Base-by-base conservation (phyloP, 768 basidiomycete genomes). In the Lyophyllum atratum region DNA sequence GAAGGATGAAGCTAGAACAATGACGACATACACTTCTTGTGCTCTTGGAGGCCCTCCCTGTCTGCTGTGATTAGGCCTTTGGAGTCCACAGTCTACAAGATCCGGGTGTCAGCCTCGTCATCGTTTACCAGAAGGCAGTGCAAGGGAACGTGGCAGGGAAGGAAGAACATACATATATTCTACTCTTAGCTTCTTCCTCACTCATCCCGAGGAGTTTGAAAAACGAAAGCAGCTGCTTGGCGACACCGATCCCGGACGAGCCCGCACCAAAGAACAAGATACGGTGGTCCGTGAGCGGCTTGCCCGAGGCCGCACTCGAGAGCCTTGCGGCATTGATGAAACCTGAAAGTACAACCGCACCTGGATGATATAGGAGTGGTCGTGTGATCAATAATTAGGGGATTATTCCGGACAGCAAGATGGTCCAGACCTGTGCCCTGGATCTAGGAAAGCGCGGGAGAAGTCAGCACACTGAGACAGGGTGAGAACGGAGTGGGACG, bases 181-280 rank as follows among this genome's bases (percentile, higher is more conserved):
- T 76, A 47, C 76, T 74, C 64, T 73, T 82, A 6, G 90, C 90
- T 60, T 90, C 86, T 56, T 89, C 82, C 60, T 82, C 85, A 19
- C 72, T 75, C 70, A 90, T 60, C 9, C 89, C 88, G 40, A 81
- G 73, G 62, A 90, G 71, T 49, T 81, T 89, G 77, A 93, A 92
- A 78, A 93, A 95, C 54, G 88, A 89, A 68, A 85, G 76, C 26
- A 91, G 77, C 67, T 95, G 92, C 72, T 85, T 86, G 43, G 89
- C 93, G 37, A 96, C 94, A 53, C 93, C 94, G 50, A 95, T 89
- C 44, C 93, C 93, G 8, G 91, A 89, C 11, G 87, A 89, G 0
- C 94, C 94, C 1, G 93, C 92, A n/a, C 94, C 94, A 49, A 91
- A 86, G 80, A 96, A 95, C 49, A 95, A 78, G 64, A 95, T 89